Evolutionary conservation across 306 rosid genomes (phyloP).

Genomic region (Datisca glomerata): DNA sequence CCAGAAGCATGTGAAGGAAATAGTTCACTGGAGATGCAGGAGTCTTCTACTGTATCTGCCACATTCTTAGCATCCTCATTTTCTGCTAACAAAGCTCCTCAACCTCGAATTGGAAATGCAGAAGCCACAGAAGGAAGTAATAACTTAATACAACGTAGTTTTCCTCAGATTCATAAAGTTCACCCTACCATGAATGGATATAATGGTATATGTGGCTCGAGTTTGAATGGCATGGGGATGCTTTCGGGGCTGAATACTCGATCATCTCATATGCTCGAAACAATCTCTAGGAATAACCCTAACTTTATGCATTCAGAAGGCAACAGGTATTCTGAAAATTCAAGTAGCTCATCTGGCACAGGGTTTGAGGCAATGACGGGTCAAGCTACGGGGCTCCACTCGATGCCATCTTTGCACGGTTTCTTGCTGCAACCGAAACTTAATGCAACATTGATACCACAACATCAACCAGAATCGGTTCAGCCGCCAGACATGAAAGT

Average conservation of each 20-base stretch:
- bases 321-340: background rate
- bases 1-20: constrained; percentile 18
- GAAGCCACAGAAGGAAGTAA: too few species aligned
- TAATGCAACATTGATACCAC: constrained; percentile 13
- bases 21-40: constrained; percentile 19
- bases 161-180: constrained; percentile 19
- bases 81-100: constrained; percentile 15
- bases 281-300: constrained; percentile 19
- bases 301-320: constrained; percentile 4
- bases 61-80: constrained; percentile 13
- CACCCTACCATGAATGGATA: constrained; percentile 36
- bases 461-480: constrained; percentile 31
- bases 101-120: background rate
- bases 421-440: too few species aligned
- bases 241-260: too few species aligned
- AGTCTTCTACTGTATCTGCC: constrained; percentile 11
- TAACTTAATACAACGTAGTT: constrained; percentile 20
- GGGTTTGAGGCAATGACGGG: too few species aligned
- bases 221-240: constrained; percentile 18
- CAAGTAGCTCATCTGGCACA: too few species aligned
- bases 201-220: constrained; percentile 24
- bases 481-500: constrained; percentile 54
- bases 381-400: too few species aligned
- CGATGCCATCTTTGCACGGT: too few species aligned
- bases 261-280: constrained; percentile 24